phyloP scores from a whole-genome alignment of 495 filamentous ascomycete species.

The Xylaria acuta region DNA sequence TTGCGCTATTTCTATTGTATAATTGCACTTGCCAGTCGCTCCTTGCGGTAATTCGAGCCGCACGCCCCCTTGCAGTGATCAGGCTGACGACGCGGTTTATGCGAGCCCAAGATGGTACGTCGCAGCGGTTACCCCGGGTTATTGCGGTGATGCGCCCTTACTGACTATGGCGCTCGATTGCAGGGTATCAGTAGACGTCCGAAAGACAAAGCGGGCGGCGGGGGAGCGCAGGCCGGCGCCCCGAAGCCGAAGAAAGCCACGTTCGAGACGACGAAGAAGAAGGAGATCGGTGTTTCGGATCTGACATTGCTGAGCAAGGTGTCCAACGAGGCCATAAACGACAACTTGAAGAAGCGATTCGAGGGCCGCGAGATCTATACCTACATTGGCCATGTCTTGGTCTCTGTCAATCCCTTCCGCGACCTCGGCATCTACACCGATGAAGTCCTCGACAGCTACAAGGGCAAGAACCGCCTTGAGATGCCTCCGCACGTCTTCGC shows the following conservation, averaged over 20 bases:
- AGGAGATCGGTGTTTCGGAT: slow-evolving; percentile 98
- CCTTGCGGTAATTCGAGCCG: slow-evolving; percentile 15
- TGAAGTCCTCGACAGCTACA: slow-evolving; percentile 85
- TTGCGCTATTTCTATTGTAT: slow-evolving; percentile 12
- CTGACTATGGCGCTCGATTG: slow-evolving; percentile 24
- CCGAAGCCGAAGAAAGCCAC: slow-evolving; percentile 89
- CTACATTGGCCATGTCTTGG: slow-evolving; percentile 99
- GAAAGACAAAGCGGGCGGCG: slow-evolving; percentile 66
- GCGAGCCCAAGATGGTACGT: slow-evolving; percentile 43
- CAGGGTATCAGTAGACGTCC: slow-evolving; percentile 64
- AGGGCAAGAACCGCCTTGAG: slow-evolving; percentile 95
- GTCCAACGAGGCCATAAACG: slow-evolving; percentile 98
- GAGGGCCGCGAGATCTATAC: slow-evolving; percentile 98
- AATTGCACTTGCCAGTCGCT: not conserved
- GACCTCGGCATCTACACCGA: slow-evolving; percentile 99
- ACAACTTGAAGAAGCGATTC: slow-evolving; percentile 97
- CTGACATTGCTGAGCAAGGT: slow-evolving; percentile 97
- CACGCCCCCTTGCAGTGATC: not conserved
- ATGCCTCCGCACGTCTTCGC: slow-evolving; percentile 96
- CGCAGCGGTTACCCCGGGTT: slow-evolving; percentile 7
- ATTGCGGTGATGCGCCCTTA: slow-evolving; percentile 7
- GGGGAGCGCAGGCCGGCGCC: slow-evolving; percentile 59
- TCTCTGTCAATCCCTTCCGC: slow-evolving; percentile 98
- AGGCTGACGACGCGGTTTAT: slow-evolving; percentile 32
- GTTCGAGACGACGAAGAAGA: slow-evolving; percentile 96